Evolutionary conservation across 2,329 filamentous ascomycete genomes (phyloP).

Genomic region (Calycina herbarum): DNA sequence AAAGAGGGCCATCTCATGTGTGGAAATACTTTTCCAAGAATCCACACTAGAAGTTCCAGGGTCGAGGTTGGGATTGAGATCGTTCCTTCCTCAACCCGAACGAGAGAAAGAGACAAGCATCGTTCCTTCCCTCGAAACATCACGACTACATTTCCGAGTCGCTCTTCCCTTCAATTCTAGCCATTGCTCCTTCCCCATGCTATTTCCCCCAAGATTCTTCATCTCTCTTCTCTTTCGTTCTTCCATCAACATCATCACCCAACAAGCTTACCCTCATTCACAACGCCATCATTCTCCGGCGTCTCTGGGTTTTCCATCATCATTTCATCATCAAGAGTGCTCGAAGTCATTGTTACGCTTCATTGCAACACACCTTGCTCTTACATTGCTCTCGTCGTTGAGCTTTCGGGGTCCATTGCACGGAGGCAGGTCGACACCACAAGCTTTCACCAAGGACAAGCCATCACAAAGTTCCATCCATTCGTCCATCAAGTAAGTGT

Average conservation of each 20-base stretch:
- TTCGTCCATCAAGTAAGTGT: neutral
- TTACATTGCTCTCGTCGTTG: neutral
- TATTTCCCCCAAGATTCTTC: neutral
- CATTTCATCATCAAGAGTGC: neutral
- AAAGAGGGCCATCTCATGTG: too few relatives aligned
- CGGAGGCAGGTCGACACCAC: neutral
- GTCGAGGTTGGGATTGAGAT: too few relatives aligned
- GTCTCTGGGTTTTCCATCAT: neutral
- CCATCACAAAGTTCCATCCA: neutral
- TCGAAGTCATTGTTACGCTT: neutral
- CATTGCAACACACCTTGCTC: neutral
- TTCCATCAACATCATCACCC: neutral
- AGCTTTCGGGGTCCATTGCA: neutral
- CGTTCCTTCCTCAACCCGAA: neutral
- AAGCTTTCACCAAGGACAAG: neutral
- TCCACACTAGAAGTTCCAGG: too few relatives aligned
- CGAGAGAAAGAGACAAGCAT: neutral
- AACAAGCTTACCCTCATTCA: neutral
- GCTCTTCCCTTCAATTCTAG: neutral
- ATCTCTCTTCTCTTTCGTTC: neutral
- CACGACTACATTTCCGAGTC: neutral
- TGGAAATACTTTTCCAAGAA: too few relatives aligned
- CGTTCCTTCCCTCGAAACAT: neutral
- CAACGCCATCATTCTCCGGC: neutral
- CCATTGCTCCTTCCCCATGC: neutral